Base-by-base conservation (phyloP, 2,329 filamentous ascomycete species). In the Orbilia quercus region DNA sequence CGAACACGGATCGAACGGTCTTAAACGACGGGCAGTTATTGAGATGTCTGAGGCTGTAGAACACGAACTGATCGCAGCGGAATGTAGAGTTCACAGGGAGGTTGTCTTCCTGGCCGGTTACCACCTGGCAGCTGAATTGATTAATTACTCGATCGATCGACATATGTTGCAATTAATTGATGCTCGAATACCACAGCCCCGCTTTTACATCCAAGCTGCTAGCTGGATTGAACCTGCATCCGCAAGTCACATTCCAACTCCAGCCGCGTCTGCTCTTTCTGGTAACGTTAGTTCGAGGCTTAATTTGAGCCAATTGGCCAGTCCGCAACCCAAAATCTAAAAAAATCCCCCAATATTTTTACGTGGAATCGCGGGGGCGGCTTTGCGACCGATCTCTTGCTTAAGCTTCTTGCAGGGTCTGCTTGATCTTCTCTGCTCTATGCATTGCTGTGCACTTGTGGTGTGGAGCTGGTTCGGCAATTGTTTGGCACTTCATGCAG, bases 301-400 rank as follows among this genome's bases (percentile, higher is more conserved):
- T 42, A 28, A 14, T 14, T 31, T 36, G 28, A n/a, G 20, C 11
- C 7, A 23, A 16, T 20, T 28, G 16, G 28, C 28, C 3, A 14
- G 14, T 36, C 7, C 4, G 25, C 28, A 34, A 34, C 9, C 7
- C 9, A 36, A 20, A 53, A n/a, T n/a, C n/a, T n/a, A n/a, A n/a
- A n/a, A n/a, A n/a, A n/a, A n/a, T n/a, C 7, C 28, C 22, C 9
- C 23, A 50, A 28, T 5, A 12, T 11, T 18, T 36, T 20, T 20
- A 38, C 53, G 38, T 42, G 14, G 9, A 57, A 54, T 54, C 34
- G 50, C 31, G 50, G 50, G 28, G 50, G 12, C 50, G 7, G 12
- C 12, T 44, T 55, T 22, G 53, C 53, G 53, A 57, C 40, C 38
- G 36, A 44, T 31, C 22, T 7, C 53, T 22, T 7, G 14, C 11